phyloP scores from a whole-genome alignment of 108 stramenopile species.

The Cyclotella cryptica region DNA sequence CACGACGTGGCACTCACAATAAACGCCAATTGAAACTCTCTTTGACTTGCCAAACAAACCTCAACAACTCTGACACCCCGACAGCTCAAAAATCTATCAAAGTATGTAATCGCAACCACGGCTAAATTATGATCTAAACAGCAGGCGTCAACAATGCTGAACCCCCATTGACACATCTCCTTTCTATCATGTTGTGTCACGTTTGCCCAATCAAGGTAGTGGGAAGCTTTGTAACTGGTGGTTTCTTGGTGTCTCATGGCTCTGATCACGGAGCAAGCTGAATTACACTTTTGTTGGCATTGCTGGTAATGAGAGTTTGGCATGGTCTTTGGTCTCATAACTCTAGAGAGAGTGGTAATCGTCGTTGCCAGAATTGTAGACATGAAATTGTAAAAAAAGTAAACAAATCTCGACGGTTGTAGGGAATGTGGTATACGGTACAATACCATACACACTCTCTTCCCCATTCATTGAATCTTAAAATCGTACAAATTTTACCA shows the following conservation, averaged over 20 bases:
- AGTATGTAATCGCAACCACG: not conserved
- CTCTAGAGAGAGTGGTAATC: too few species aligned
- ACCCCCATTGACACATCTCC: conserved; percentile 5
- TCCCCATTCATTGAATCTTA: too few species aligned
- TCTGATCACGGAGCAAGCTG: not conserved
- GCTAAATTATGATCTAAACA: not conserved
- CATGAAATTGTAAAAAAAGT: too few species aligned
- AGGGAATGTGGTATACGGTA: too few species aligned
- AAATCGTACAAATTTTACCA: too few species aligned
- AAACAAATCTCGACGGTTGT: too few species aligned
- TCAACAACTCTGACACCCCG: not conserved
- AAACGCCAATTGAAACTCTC: conserved; percentile 3
- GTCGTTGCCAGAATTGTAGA: too few species aligned
- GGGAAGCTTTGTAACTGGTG: not conserved
- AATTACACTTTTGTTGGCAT: too few species aligned
- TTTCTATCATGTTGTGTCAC: not conserved
- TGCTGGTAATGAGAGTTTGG: too few species aligned
- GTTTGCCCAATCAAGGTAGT: not conserved
- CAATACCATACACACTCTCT: too few species aligned
- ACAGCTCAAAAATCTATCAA: conserved; percentile 11
- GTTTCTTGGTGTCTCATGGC: conserved; percentile 1
- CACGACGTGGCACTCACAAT: not conserved
- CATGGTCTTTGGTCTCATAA: too few species aligned
- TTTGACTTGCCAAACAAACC: not conserved
- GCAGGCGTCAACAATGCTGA: not conserved